Evolutionary conservation across 768 basidiomycete species (phyloP).

Genomic region (Coprinopsis strossmayeri): DNA sequence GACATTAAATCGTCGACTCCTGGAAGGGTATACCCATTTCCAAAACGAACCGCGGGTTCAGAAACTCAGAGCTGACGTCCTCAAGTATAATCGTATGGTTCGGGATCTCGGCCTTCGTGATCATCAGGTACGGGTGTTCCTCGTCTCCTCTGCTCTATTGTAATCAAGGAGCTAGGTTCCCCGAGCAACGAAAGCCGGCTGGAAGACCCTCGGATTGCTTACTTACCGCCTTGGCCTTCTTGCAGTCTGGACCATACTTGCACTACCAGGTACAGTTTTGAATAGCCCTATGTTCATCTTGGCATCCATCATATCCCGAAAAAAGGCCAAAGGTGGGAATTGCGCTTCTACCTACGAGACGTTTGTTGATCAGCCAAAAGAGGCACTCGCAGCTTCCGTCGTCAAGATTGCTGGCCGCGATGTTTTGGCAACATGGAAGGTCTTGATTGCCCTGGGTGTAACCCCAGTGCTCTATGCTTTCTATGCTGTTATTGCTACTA

Average conservation of each 20-base stretch:
- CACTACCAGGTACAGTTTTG: slow-evolving; percentile 84
- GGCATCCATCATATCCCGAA: slow-evolving; percentile 80
- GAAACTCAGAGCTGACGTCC: slow-evolving; percentile 70
- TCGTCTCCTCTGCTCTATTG: background rate
- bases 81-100: slow-evolving; percentile 84
- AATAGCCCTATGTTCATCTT: slow-evolving; percentile 92
- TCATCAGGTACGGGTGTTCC: slow-evolving; percentile 60
- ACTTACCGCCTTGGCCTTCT: slow-evolving; percentile 77
- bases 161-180: slow-evolving; percentile 56
- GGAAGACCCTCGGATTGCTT: slow-evolving; percentile 82
- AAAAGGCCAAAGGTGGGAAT: slow-evolving; percentile 76
- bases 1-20: slow-evolving; percentile 85
- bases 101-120: slow-evolving; percentile 89
- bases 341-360: background rate
- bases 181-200: slow-evolving; percentile 74
- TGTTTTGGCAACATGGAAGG: slow-evolving; percentile 97
- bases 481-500: slow-evolving; percentile 76
- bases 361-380: slow-evolving; percentile 31
- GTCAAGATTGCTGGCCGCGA: slow-evolving; percentile 96
- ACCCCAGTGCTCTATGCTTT: slow-evolving; percentile 80
- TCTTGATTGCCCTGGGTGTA: slow-evolving; percentile 87
- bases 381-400: slow-evolving; percentile 90
- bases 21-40: slow-evolving; percentile 90
- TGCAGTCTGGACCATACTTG: slow-evolving; percentile 73
- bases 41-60: slow-evolving; percentile 88